Evolutionary conservation across 2,329 filamentous ascomycete species (phyloP), one percentile per base, ranked within the genome.

Genomic region (Didymella sp.): DNA sequence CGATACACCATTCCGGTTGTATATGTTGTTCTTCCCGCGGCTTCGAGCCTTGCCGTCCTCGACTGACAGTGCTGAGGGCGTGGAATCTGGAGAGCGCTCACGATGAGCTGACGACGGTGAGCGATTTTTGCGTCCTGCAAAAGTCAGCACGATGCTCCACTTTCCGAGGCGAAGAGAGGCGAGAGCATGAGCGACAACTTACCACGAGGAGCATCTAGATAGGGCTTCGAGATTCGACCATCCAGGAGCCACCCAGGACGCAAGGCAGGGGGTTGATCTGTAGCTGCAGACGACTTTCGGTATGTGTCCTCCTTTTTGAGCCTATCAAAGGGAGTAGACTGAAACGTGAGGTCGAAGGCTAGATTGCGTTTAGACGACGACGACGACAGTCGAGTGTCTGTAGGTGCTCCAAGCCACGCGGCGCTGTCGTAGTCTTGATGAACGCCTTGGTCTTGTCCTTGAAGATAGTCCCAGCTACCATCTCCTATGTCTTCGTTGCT

Each of bases 1-100:
- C 6, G 53, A 56, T 12, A 40, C 6, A 15, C 53, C 53, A 8
- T 56, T 17, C 4, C 53, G 35, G 4, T 47, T 35, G 15, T 24
- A 7, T 7, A 4, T 30, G 19, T 47, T 56, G 41, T 22, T 41
- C 11, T 22, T 42, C 13, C 37, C 41, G 19, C 46, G 40, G 21
- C 19, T 33, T 33, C 22, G 33, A 19, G 21, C 6, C 33, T 24
- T 45, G 2, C n/a, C 19, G 13, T 43, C n/a, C 6, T 27, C 17
- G 15, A 13, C 6, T 5, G 9, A 8, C 13, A 7, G 35, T 24
- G 3, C 22, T 8, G 47, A 31, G 28, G 9, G 13, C 19, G 13
- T 9, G 3, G 33, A 27, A 7, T 47, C 30, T 13, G 37, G 22
- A 15, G 24, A 31, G 2, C 1, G 17, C 19, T 22, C 19, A 31